These are phyloP conservation scores for Tetragonia tetragonoides DNA, from an alignment of 148 eudicot species.

Conservation along the genomic window DNA sequence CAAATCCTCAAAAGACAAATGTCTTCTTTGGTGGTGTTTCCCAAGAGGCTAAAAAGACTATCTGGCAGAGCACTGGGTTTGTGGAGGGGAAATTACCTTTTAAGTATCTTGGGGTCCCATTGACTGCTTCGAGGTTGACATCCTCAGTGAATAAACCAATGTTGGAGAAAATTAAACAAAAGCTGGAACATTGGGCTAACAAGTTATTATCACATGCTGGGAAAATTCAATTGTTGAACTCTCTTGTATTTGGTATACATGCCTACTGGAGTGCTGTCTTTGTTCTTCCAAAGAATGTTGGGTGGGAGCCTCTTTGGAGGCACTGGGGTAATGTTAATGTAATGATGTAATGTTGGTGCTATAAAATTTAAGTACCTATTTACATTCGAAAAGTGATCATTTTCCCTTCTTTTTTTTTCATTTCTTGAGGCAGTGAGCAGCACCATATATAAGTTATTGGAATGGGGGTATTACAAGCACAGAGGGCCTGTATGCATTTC, in stretches of 20 bases:
- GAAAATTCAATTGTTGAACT: background rate
- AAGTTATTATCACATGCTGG: background rate
- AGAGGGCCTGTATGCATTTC: too few relatives aligned
- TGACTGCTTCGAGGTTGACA: background rate
- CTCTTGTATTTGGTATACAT: background rate
- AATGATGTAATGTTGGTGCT: too few relatives aligned
- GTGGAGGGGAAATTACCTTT: background rate
- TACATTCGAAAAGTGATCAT: too few relatives aligned
- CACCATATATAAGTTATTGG: too few relatives aligned
- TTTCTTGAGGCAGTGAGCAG: too few relatives aligned
- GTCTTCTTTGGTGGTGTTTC: background rate
- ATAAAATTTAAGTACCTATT: too few relatives aligned
- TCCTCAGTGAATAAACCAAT: background rate
- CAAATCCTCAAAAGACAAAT: background rate
- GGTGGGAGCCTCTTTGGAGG: too few relatives aligned
- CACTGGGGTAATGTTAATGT: too few relatives aligned
- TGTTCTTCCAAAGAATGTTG: background rate
- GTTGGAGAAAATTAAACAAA: background rate
- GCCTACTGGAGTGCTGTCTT: background rate
- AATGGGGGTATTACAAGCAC: too few relatives aligned
- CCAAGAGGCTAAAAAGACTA: background rate
- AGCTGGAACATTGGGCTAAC: background rate
- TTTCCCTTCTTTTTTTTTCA: too few relatives aligned
- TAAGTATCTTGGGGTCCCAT: background rate
- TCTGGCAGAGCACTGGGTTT: background rate